Evolutionary conservation across 495 filamentous ascomycete genomes (phyloP).

Genomic region (Aspergillus haitiensis): DNA sequence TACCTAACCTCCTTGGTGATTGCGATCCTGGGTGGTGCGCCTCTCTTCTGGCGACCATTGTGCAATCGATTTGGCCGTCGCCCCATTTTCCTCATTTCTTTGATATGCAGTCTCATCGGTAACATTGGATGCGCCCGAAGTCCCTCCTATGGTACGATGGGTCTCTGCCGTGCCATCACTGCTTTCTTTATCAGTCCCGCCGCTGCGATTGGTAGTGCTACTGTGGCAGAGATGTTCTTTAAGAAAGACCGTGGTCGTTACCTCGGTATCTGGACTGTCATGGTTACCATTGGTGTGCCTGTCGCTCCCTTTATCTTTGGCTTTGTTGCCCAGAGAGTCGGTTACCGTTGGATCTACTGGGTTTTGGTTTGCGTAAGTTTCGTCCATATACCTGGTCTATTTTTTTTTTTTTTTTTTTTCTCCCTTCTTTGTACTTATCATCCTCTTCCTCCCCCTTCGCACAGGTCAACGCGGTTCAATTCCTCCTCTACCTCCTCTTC

Average conservation of each 20-base stretch:
- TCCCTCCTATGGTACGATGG: conserved; percentile 42
- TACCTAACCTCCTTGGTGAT: conserved; percentile 57
- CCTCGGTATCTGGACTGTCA: conserved; percentile 58
- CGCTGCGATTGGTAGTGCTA: conserved; percentile 54
- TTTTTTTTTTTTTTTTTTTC: too few relatives aligned
- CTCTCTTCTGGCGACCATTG: conserved; percentile 55
- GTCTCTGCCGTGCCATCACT: conserved; percentile 50
- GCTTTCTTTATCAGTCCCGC: conserved; percentile 56
- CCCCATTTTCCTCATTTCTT: conserved; percentile 51
- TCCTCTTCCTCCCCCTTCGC: conserved; percentile 1
- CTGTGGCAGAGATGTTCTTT: conserved; percentile 56
- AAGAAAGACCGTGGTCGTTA: conserved; percentile 48
- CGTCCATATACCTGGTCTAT: background rate
- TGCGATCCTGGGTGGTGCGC: conserved; percentile 50
- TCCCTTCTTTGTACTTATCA: too few relatives aligned
- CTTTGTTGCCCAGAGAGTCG: conserved; percentile 45
- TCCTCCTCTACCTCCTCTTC: conserved; percentile 55
- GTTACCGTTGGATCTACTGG: conserved; percentile 48
- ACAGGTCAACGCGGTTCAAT: conserved; percentile 53
- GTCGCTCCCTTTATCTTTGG: conserved; percentile 51
- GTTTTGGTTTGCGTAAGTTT: conserved; percentile 46
- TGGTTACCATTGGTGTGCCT: conserved; percentile 55
- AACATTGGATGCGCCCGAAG: conserved; percentile 50
- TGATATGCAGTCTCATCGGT: conserved; percentile 44
- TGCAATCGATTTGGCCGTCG: conserved; percentile 55